Evolutionary conservation across 495 filamentous ascomycete genomes (phyloP).

Genomic region (Neurospora hispaniola): DNA sequence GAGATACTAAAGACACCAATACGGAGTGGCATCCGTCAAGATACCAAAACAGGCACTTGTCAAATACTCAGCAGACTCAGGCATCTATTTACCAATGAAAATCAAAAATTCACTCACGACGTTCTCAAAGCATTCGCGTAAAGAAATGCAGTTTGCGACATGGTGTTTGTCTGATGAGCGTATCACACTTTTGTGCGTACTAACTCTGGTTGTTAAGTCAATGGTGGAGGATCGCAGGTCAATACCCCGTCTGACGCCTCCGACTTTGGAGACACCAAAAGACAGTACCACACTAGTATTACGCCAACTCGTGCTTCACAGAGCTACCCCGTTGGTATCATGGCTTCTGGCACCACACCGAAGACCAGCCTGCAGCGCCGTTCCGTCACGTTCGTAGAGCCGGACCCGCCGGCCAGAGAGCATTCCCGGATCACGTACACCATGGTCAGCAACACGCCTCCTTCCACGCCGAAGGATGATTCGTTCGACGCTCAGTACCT

Average conservation of each 20-base stretch:
- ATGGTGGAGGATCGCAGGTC: background rate
- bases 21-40: background rate
- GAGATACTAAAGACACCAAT: background rate
- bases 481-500: slow-evolving; percentile 44
- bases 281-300: background rate
- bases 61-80: background rate
- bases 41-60: background rate
- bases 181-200: background rate
- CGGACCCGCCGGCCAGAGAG: background rate
- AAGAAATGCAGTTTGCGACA: background rate
- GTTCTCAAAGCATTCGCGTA: background rate
- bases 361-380: background rate
- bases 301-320: background rate
- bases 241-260: background rate
- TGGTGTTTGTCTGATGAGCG: background rate
- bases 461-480: slow-evolving; percentile 14
- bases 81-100: background rate
- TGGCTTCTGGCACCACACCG: background rate
- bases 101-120: background rate
- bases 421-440: background rate
- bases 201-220: background rate
- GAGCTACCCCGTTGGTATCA: background rate
- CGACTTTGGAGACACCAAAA: background rate
- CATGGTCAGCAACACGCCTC: slow-evolving; percentile 1
- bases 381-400: background rate